Percentiles rank a stretch among this genome's conserved stretches.
These are phyloP conservation scores for Fusarium sp. DNA, from an alignment of 2,329 filamentous ascomycete genomes.

Conservation along the genomic window DNA sequence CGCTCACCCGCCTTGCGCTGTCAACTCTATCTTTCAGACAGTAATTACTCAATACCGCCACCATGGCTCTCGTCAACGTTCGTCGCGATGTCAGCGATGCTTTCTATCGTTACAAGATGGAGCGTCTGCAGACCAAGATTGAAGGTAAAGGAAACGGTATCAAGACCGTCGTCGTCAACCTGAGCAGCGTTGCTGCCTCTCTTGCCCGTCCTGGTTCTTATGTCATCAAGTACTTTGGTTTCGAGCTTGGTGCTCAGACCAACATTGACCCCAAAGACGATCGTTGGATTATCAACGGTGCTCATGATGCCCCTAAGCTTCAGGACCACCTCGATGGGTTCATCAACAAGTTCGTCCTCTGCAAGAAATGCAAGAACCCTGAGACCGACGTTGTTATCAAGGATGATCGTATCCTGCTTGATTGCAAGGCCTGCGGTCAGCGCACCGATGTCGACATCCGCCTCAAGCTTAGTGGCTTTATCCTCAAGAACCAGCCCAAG, in stretches of 20 bases:
- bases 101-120: conserved; percentile 99
- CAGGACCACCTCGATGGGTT: conserved; percentile 99
- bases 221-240: conserved; percentile 99
- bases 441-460: conserved; percentile 91
- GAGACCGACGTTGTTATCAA: conserved; percentile 97
- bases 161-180: conserved; percentile 97
- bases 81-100: conserved; percentile 97
- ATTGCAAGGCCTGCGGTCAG: conserved; percentile 99
- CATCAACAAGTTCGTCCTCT: conserved; percentile 98
- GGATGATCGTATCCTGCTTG: conserved; percentile 88
- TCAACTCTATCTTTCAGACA: conserved; percentile 30
- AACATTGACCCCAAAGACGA: conserved; percentile 97
- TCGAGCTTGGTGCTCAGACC: conserved; percentile 98
- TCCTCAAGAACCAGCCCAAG: conserved; percentile 91
- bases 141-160: conserved; percentile 99
- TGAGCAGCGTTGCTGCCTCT: conserved; percentile 91
- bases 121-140: conserved; percentile 97
- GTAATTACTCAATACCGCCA: conserved; percentile 59
- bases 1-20: conserved; percentile 25
- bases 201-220: conserved; percentile 92
- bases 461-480: conserved; percentile 96
- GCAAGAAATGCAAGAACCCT: conserved; percentile 99
- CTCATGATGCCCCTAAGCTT: conserved; percentile 92
- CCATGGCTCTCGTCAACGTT: conserved; percentile 98
- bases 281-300: conserved; percentile 99